Conservation (phyloP, 768 basidiomycete species). For the Amanita phalloides region DNA sequence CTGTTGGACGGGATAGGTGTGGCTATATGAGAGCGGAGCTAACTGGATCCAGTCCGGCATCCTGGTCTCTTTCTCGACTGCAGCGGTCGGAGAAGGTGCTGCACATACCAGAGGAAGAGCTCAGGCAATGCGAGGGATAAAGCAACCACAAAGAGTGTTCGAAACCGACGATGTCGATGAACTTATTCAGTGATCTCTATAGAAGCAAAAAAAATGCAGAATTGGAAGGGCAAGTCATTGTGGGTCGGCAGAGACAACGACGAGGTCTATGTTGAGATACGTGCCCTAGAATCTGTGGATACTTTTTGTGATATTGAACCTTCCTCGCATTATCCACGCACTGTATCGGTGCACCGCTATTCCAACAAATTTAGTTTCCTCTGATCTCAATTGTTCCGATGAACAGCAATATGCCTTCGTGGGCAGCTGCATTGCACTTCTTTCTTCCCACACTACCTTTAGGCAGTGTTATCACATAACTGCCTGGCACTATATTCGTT, state of each 20-base stretch:
- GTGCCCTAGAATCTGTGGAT: slow-evolving; percentile 35
- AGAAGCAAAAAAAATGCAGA: slow-evolving; percentile 10
- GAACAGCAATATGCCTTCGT: too few species aligned
- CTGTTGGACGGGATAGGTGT: slow-evolving; percentile 72
- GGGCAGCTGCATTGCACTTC: too few species aligned
- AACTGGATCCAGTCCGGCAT: slow-evolving; percentile 50
- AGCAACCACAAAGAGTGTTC: slow-evolving; percentile 18
- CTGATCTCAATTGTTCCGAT: too few species aligned
- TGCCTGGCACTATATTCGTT: too few species aligned
- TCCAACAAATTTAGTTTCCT: too few species aligned
- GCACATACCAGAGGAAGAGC: slow-evolving; percentile 40
- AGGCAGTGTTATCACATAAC: too few species aligned
- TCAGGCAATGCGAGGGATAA: slow-evolving; percentile 34
- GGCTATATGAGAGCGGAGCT: slow-evolving; percentile 14
- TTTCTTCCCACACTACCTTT: too few species aligned
- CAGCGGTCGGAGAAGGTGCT: slow-evolving; percentile 61
- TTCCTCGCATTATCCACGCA: too few species aligned
- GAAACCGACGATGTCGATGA: too few species aligned
- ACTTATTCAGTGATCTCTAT: not conserved
- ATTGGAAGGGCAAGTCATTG: slow-evolving; percentile 46
- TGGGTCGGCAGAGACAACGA: slow-evolving; percentile 66
- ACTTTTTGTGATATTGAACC: too few species aligned
- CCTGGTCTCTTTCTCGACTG: slow-evolving; percentile 66
- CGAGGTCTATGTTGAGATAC: slow-evolving; percentile 69
- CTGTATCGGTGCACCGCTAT: too few species aligned